Evolutionary conservation across 2,329 filamentous ascomycete species (phyloP), one percentile per base, ranked within the genome.

Genomic region (Fusarium temperatum): DNA sequence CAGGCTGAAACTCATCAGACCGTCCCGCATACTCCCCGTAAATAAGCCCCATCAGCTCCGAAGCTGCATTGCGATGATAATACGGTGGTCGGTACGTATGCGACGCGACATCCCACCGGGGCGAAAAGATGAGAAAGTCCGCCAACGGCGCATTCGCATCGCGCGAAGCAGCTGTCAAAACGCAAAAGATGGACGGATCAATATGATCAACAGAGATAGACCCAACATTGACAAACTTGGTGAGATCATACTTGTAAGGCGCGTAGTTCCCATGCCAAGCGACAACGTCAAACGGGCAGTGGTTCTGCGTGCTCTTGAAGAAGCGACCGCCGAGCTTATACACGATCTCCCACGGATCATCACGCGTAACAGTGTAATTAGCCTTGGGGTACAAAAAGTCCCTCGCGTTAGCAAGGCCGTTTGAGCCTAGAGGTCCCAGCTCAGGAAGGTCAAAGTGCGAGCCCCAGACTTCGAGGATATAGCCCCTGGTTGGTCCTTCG

Each of bases 211-310:
- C 76, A 1, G 76, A 75, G 2, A 75, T 77, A 3, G 76, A 77
- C 0, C 75, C 90, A 80, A 89, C 81, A 81, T 87, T 87, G 85
- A 92, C 78, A 84, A 91, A 82, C 65, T 87, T 88, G 13, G 86
- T 87, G 8, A 89, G 78, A 57, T 87, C 87, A 76, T 89, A 89
- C 78, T 89, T 89, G 80, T 85, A 89, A 0, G 87, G 87, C 61
- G 89, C 89, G 75, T 92, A 92, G 58, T 89, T 90, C n/a, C 91
- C 91, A 74, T 93, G 91, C 91, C 91, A 93, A 5, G 90, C 91
- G 1, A 93, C 89, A 3, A 93, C 91, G 74, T 93, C 91, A 76
- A 93, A 94, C 0, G 92, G 91, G 6, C 87, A 90, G 78, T 93
- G 91, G 28, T 84, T 84, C 78, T 93, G 91, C 28, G 85, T 86